Percentiles rank a stretch among this genome's conserved stretches.
phyloP scores from a whole-genome alignment of 495 filamentous ascomycete species.

The Aspergillus haitiensis region DNA sequence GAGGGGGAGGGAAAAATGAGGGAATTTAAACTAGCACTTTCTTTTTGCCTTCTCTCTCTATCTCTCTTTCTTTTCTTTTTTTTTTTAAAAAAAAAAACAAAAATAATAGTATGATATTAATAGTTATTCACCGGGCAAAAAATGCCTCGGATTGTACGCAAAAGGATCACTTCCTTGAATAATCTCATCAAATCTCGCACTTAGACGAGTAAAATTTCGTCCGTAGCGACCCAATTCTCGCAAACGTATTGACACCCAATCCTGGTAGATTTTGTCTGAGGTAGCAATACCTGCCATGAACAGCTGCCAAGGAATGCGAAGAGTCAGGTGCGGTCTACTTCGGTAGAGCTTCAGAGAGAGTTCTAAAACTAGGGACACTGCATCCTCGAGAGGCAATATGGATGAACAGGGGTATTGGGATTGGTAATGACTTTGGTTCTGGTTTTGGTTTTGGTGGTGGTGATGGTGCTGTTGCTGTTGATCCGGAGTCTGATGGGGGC shows the following conservation, averaged over 20 bases:
- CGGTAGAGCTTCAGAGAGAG: constrained; percentile 32
- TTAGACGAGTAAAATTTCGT: constrained; percentile 28
- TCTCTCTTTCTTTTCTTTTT: not conserved
- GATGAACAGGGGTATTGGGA: not conserved
- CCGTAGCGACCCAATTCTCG: constrained; percentile 35
- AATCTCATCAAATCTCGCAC: constrained; percentile 31
- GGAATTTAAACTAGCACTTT: no score
- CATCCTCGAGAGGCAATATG: constrained; percentile 23
- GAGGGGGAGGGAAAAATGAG: no score
- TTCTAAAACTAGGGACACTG: constrained; percentile 32
- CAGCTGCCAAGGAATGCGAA: constrained; percentile 35
- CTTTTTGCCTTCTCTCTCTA: no score
- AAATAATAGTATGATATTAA: no score
- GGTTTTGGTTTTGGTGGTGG: constrained; percentile 5
- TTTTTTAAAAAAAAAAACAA: no score
- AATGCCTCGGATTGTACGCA: constrained; percentile 13
- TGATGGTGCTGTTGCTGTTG: not conserved
- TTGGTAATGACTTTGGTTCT: not conserved
- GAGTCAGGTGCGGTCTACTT: constrained; percentile 31
- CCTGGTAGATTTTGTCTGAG: constrained; percentile 32
- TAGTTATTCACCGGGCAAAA: no score
- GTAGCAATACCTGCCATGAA: constrained; percentile 38
- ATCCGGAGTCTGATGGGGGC: not conserved
- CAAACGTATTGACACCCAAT: constrained; percentile 39
- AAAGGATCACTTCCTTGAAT: constrained; percentile 24